phyloP scores from a whole-genome alignment of 2,329 filamentous ascomycete species.

The Magnaporthales sp. region DNA sequence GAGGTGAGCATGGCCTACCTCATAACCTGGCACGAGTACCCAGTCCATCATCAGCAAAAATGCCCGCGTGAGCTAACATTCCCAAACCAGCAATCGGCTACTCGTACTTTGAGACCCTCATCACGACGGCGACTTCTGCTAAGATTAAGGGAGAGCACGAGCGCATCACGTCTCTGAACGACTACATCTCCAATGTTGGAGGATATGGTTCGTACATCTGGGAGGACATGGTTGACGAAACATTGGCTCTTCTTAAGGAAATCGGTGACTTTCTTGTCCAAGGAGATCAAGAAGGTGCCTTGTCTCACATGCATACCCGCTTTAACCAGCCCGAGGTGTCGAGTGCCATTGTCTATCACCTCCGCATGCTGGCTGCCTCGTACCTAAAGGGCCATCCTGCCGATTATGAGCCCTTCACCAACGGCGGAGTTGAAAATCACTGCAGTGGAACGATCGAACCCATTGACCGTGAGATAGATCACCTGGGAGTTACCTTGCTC shows the following conservation, averaged over 20 bases:
- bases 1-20: slow-evolving; percentile 57
- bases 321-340: slow-evolving; percentile 68
- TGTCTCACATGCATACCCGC: slow-evolving; percentile 44
- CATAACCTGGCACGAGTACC: background rate
- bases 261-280: slow-evolving; percentile 52
- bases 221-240: slow-evolving; percentile 78
- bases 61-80: background rate
- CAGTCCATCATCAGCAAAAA: background rate
- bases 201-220: slow-evolving; percentile 63
- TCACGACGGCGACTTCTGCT: slow-evolving; percentile 54
- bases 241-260: slow-evolving; percentile 56
- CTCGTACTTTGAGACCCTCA: slow-evolving; percentile 81
- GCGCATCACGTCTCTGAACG: slow-evolving; percentile 63
- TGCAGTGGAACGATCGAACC: slow-evolving; percentile 64
- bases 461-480: slow-evolving; percentile 76
- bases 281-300: slow-evolving; percentile 38
- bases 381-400: slow-evolving; percentile 70
- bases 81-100: slow-evolving; percentile 69
- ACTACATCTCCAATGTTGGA: slow-evolving; percentile 61
- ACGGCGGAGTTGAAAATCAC: slow-evolving; percentile 55
- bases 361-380: slow-evolving; percentile 71
- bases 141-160: slow-evolving; percentile 62
- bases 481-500: slow-evolving; percentile 73
- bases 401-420: slow-evolving; percentile 65
- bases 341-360: slow-evolving; percentile 77